phyloP scores from a whole-genome alignment of 106 monocot species.

The Apostasia ramifera region DNA sequence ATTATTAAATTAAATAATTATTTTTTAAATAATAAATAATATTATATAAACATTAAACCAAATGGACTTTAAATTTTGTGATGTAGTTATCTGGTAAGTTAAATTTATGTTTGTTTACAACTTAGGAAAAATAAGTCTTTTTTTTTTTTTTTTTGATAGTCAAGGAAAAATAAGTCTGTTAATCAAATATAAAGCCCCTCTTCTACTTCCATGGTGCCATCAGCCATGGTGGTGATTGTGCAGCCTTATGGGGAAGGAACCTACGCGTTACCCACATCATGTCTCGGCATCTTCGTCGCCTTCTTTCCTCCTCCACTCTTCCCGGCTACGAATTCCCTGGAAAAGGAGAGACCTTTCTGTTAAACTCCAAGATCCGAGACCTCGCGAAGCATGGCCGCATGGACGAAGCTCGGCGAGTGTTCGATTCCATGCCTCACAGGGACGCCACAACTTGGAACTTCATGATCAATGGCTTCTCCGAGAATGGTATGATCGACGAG shows the following conservation, averaged over 20 bases:
- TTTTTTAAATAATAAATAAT: too few species aligned
- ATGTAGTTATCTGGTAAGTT: too few species aligned
- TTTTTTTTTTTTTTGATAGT: too few species aligned
- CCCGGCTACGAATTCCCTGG: background rate
- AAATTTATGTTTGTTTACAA: too few species aligned
- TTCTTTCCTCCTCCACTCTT: slow-evolving; percentile 3
- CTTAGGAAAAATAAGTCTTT: too few species aligned
- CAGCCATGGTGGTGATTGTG: too few species aligned
- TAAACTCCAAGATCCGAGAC: slow-evolving; percentile 13
- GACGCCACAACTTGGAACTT: slow-evolving; percentile 27
- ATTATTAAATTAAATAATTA: too few species aligned
- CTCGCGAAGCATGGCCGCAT: slow-evolving; percentile 15
- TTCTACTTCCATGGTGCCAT: background rate
- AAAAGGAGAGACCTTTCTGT: background rate
- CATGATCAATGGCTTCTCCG: slow-evolving; percentile 24
- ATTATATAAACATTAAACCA: too few species aligned
- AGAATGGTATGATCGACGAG: slow-evolving; percentile 27
- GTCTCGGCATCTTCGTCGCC: background rate
- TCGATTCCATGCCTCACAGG: slow-evolving; percentile 32
- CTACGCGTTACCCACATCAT: background rate
- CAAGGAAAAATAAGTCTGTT: too few species aligned
- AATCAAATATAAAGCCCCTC: background rate
- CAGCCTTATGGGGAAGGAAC: background rate
- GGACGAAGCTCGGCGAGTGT: slow-evolving; percentile 20
- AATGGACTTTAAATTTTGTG: too few species aligned